Conservation (phyloP, 177 flowering plant species). For the Vitis hybrid region DNA sequence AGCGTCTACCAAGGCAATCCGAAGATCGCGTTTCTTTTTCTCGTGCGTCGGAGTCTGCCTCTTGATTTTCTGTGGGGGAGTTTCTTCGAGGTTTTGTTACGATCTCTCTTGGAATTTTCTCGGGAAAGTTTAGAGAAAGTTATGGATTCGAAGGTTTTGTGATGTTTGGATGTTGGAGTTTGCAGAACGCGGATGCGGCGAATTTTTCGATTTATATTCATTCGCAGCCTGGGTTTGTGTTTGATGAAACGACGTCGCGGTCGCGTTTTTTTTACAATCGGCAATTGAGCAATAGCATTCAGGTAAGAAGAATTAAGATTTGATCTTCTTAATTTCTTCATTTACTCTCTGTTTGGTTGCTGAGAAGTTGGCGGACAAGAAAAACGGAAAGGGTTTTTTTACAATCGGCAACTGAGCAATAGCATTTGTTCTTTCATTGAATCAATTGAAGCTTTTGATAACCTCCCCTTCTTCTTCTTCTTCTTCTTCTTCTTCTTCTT, state of each 20-base stretch:
- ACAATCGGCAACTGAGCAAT: no score
- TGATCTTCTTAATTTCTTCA: background rate
- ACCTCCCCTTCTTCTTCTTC: no score
- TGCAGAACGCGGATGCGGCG: conserved; percentile 62
- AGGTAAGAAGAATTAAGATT: conserved; percentile 36
- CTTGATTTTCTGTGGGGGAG: conserved; percentile 89
- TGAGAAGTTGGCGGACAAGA: conserved; percentile 2
- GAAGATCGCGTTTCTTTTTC: conserved; percentile 81
- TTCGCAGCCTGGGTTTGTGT: conserved; percentile 81
- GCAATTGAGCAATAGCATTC: conserved; percentile 64
- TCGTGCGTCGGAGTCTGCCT: conserved; percentile 66
- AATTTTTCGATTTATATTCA: conserved; percentile 77
- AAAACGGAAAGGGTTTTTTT: background rate
- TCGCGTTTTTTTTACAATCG: conserved; percentile 65
- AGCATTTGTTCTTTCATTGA: no score
- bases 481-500: no score
- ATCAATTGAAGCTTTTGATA: no score
- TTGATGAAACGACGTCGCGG: conserved; percentile 67
- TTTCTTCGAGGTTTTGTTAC: conserved; percentile 66
- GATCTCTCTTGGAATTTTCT: conserved; percentile 1
- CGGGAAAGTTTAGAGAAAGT: background rate
- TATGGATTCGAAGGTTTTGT: background rate
- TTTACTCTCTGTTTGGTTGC: background rate
- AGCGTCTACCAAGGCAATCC: conserved; percentile 43
- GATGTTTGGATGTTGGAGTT: conserved; percentile 8